A percentile compares a stretch with the other conserved stretches of the same genome.
These are phyloP conservation scores for Apiospora rasikravindrae DNA, from an alignment of 2,329 filamentous ascomycete genomes.

Conservation along the genomic window DNA sequence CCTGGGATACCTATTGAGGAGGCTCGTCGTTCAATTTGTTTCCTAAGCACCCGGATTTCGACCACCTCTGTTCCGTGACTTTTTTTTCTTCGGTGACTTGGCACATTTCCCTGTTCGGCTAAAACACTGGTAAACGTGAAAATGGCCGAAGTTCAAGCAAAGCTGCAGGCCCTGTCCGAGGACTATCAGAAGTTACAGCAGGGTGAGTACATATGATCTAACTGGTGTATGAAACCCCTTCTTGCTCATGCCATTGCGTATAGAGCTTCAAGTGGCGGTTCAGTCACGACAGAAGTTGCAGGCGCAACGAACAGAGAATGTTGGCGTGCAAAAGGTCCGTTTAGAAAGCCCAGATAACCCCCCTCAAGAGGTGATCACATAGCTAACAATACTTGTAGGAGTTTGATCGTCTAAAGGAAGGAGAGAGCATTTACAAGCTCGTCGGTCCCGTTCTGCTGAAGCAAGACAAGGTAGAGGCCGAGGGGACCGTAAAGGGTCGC, in stretches of 20 bases:
- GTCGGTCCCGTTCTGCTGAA: slow-evolving; percentile 92
- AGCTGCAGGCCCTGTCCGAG: slow-evolving; percentile 82
- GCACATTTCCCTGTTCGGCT: background rate
- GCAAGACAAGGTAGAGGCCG: slow-evolving; percentile 89
- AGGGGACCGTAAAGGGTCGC: slow-evolving; percentile 87
- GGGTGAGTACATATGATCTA: slow-evolving; percentile 55
- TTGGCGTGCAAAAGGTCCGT: slow-evolving; percentile 78
- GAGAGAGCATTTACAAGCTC: slow-evolving; percentile 93
- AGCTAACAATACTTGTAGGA: slow-evolving; percentile 59
- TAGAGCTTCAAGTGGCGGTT: slow-evolving; percentile 81
- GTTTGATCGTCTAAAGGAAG: slow-evolving; percentile 78
- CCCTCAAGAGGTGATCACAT: background rate
- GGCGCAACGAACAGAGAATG: slow-evolving; percentile 92
- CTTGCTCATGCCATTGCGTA: background rate
- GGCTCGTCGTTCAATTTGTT: background rate
- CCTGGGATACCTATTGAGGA: background rate
- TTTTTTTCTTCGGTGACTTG: background rate
- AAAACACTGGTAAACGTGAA: background rate
- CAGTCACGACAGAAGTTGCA: slow-evolving; percentile 88
- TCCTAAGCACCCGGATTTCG: background rate
- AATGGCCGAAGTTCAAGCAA: slow-evolving; percentile 78
- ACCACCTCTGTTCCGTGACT: background rate
- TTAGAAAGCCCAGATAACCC: background rate
- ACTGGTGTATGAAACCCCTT: background rate
- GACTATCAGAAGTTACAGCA: slow-evolving; percentile 87